Evolutionary conservation across 1,284 basidiomycete species (phyloP).

Genomic region (Ustilago hordei): DNA sequence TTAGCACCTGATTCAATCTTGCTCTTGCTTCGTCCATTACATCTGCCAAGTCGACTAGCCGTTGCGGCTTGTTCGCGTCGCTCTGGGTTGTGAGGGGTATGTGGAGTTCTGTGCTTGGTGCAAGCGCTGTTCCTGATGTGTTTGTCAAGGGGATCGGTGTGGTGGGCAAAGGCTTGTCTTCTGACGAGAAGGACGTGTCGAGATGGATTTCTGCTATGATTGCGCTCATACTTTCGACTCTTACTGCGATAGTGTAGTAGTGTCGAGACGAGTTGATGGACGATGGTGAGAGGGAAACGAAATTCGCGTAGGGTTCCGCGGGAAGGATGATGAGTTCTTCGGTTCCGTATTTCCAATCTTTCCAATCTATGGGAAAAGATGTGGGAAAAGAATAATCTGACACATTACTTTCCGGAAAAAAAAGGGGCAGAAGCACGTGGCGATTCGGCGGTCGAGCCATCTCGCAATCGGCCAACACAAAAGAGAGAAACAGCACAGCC

Average conservation of each 20-base stretch:
- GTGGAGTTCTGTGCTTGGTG: constrained; percentile 29
- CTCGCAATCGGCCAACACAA: constrained; percentile 5
- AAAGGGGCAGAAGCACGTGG: neutral
- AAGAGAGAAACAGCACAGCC: constrained; percentile 4
- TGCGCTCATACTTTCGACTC: neutral
- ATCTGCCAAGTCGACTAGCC: constrained; percentile 30
- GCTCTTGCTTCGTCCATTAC: constrained; percentile 30
- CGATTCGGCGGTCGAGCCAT: constrained; percentile 27
- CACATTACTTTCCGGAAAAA: neutral
- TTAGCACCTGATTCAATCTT: constrained; percentile 29
- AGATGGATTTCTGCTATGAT: constrained; percentile 29
- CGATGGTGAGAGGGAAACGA: constrained; percentile 7
- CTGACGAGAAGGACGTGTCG: constrained; percentile 14
- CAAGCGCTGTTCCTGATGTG: neutral
- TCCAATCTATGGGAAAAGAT: constrained; percentile 4
- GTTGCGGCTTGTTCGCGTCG: constrained; percentile 18
- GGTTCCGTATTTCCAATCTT: constrained; percentile 1
- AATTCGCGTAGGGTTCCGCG: neutral
- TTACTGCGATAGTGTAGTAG: neutral
- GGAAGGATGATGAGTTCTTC: neutral
- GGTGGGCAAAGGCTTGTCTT: constrained; percentile 4
- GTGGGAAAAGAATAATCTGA: too few relatives aligned
- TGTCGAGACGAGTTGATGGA: neutral
- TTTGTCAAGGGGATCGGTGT: constrained; percentile 20
- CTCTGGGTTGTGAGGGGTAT: constrained; percentile 5